Base-by-base conservation (phyloP, 805 yeast genomes). In the Kodamaea neixiangensis region DNA sequence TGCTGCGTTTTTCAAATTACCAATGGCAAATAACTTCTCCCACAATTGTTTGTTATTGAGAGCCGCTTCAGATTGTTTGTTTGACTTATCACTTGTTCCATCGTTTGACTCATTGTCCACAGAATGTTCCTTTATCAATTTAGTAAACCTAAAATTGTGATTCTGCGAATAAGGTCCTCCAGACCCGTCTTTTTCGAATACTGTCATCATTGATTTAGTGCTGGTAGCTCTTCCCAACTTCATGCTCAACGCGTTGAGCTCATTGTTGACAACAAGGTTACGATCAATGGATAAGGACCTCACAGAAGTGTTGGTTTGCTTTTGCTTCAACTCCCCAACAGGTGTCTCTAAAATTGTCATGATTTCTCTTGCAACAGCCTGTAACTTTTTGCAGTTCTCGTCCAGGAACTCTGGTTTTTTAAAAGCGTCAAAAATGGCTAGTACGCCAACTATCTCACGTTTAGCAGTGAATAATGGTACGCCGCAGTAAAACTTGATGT, bases 121-220 rank as follows among this genome's bases (percentile, higher is more conserved):
- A 7, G 9, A 9, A 5, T 19, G 18, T 13, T 39, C 45, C 34
- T 48, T 45, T 11, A 49, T 34, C 44, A 54, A 20, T 47, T 70
- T 68, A 45, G 71, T 66, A 55, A 76, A 75, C 51, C 78, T 66
- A 48, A 81, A 72, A 50, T 69, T 75, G 44, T 71, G 69, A 55
- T 78, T 78, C 49, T 73, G 83, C 2, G 74, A 69, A 56, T 82
- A 83, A n/a, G 84, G 78, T 13, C 78, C 76, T 13, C 87, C 88
- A 5, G 86, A 80, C 0, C 87, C 87, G 65, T 83, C 87, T 53
- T 76, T 77, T 56, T 83, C 88, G 62, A 80, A 82, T 1, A 81
- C 76, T 1, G 81, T 70, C 68, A 61, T 64, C 39, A 55, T 47
- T 14, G 63, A 60, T 0, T 73, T 72, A 44, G 68, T 68, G 50